phyloP scores from a whole-genome alignment of 2,329 filamentous ascomycete species.

The Cadophora sp. region DNA sequence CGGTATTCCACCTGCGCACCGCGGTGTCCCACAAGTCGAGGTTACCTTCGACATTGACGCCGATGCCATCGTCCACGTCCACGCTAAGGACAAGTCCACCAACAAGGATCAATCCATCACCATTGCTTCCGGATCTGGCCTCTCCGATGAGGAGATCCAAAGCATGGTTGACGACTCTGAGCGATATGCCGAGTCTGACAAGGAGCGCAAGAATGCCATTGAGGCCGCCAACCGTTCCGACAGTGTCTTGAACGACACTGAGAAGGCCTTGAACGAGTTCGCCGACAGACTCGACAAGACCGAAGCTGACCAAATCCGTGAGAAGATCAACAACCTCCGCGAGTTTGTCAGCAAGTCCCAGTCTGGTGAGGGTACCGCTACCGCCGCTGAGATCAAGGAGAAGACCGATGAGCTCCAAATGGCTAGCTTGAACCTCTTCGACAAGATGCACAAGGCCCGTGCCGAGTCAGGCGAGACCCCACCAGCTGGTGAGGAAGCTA shows the following conservation, averaged over 20 bases:
- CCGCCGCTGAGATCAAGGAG: constrained; percentile 93
- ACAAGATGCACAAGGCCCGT: constrained; percentile 99
- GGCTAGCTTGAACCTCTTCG: constrained; percentile 94
- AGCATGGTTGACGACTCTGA: constrained; percentile 98
- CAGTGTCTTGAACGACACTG: constrained; percentile 94
- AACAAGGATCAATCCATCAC: constrained; percentile 99
- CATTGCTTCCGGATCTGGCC: constrained; percentile 95
- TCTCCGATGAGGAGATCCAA: constrained; percentile 93
- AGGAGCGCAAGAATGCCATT: constrained; percentile 94
- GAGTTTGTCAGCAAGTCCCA: constrained; percentile 95
- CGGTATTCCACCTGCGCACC: constrained; percentile 93
- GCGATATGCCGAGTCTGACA: constrained; percentile 93
- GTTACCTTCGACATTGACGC: constrained; percentile 99
- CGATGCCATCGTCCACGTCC: constrained; percentile 96
- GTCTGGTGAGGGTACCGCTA: constrained; percentile 84
- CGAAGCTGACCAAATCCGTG: constrained; percentile 89
- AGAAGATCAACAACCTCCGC: constrained; percentile 87
- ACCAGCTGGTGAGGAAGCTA: constrained; percentile 49
- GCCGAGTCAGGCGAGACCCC: constrained; percentile 66
- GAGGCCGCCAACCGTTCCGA: constrained; percentile 98
- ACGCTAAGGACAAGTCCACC: constrained; percentile 98
- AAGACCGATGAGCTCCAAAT: constrained; percentile 99
- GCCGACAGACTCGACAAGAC: constrained; percentile 96
- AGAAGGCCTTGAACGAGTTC: constrained; percentile 97
- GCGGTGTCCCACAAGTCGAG: constrained; percentile 95